Base-by-base conservation (phyloP, 495 filamentous ascomycete genomes). In the Opeltia flavorubescens region DNA sequence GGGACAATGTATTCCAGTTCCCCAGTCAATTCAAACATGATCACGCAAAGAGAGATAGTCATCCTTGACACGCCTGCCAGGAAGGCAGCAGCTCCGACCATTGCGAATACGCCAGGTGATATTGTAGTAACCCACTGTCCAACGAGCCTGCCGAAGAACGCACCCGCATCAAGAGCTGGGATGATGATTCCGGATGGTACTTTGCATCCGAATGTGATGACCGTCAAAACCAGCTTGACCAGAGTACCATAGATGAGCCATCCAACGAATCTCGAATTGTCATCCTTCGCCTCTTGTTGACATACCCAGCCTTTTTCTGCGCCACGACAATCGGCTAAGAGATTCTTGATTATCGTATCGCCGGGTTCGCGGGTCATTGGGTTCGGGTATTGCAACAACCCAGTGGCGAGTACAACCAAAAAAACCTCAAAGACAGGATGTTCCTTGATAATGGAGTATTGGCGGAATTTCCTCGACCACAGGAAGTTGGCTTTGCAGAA, bases 151-250 rank as follows among this genome's bases (percentile, higher is more conserved):
- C 73, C 74, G 48, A 74, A 76, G 39, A 78, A 65, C 8, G 73
- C 71, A 8, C 74, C 74, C 8, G 67, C 70, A 42, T 74, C 72
- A 17, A 78, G 66, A 11, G 74, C 70, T 1, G 74, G 74, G 46
- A 76, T 76, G 59, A 78, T 78, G 47, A 78, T 65, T 15, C 74
- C 74, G 6, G 68, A 71, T 0, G 74, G 74, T 13, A 78, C 73
- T 60, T 75, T 75, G 54, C 68, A 66, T 42, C 74, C 74, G 43
- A 75, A 74, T 1, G 72, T 75, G 40, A 76, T 64, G 50, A 65
- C 74, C 6, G 72, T 77, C 27, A 76, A 65, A 38, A 70, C 39
- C 26, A 77, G 63, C 56, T 77, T 76, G 40, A 65, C 63, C 1
- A 74, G 44, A 5, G 66, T 71, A 9, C 72, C 73, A 46, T 74